These are phyloP conservation scores for Sanghuangporus baumii DNA, from an alignment of 1,284 basidiomycete species.

Conservation along the genomic window DNA sequence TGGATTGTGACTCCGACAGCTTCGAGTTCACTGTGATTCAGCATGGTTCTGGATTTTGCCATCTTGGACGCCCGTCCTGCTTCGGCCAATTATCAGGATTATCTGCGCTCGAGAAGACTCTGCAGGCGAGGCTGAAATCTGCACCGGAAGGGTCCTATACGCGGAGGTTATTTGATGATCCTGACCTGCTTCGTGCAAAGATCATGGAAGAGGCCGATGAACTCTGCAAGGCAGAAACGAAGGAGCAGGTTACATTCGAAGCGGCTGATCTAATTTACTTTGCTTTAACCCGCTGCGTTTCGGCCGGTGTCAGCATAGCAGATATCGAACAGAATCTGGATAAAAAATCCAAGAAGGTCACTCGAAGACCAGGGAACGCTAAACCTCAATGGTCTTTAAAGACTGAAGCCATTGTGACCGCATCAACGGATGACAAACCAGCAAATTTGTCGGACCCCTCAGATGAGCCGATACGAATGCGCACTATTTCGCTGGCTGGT, in stretches of 20 bases:
- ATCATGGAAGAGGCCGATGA: constrained; percentile 99
- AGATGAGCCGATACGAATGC: constrained; percentile 66
- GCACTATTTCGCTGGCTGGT: constrained; percentile 57
- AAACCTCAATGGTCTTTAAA: constrained; percentile 76
- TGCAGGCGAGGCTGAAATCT: constrained; percentile 65
- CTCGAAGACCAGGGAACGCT: constrained; percentile 86
- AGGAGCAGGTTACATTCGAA: constrained; percentile 91
- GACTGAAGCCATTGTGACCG: constrained; percentile 27
- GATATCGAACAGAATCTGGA: constrained; percentile 89
- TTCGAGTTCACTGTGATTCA: constrained; percentile 92
- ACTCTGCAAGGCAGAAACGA: constrained; percentile 78
- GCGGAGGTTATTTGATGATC: constrained; percentile 80
- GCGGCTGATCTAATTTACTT: constrained; percentile 97
- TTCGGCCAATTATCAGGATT: constrained; percentile 80
- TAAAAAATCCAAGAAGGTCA: constrained; percentile 83
- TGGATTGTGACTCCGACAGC: constrained; percentile 93
- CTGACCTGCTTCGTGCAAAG: constrained; percentile 81
- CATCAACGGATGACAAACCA: constrained; percentile 29
- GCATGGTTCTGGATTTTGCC: constrained; percentile 91
- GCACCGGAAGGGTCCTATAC: constrained; percentile 95
- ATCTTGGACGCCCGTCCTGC: constrained; percentile 81
- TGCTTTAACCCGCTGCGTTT: constrained; percentile 81
- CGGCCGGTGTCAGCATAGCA: constrained; percentile 76
- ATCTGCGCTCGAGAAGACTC: constrained; percentile 76
- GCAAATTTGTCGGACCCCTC: constrained; percentile 25